Base-by-base conservation (phyloP, 148 eudicot species). In the Rhododendron ovatum region DNA sequence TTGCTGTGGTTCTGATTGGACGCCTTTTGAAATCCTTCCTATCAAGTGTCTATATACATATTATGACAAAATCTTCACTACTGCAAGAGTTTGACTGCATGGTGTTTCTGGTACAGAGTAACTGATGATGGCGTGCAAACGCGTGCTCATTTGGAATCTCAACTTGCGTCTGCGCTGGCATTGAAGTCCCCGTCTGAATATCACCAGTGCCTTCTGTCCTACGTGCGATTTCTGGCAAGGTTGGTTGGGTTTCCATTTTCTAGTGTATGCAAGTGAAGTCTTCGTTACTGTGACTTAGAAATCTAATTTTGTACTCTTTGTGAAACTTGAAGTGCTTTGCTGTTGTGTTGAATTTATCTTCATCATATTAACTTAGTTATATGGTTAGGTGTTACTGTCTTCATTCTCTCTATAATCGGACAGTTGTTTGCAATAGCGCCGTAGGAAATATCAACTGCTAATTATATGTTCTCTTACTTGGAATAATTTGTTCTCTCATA, bases 41-140 rank as follows among this genome's bases (percentile, higher is more conserved):
- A 13, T 10, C 15, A 67, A 67, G 74, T 26, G 35, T 10, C 12
- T n/a, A 28, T 24, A 24, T 11, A 69, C 15, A 12, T 12, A 69
- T 28, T 28, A 28, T 30, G 12, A 28, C 39, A 28, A 26, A 69
- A 11, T 69, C 13, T 69, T 30, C 18, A 30, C 18, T 4, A 69
- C 37, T 26, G 37, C 37, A 30, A 69, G 75, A 69, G 37, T 69
- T 65, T 48, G 22, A 45, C 20, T 81, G 61, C 35, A 7, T 18
- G 71, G 47, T 80, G 78, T 77, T 88, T 20, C 69, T 82, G 82
- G 45, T 89, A 57, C 91, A 96, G 99, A 89, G 94, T 94, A 83
- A 94, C 98, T 78, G 99, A 96, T 89, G 98, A 96, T 90, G 99
- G 98, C 48, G 87, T 95, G 91, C 98, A 96, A 90, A 96, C 99